These are phyloP conservation scores for Penicillium sp. DNA, from an alignment of 2,329 filamentous ascomycete genomes.

Conservation along the genomic window DNA sequence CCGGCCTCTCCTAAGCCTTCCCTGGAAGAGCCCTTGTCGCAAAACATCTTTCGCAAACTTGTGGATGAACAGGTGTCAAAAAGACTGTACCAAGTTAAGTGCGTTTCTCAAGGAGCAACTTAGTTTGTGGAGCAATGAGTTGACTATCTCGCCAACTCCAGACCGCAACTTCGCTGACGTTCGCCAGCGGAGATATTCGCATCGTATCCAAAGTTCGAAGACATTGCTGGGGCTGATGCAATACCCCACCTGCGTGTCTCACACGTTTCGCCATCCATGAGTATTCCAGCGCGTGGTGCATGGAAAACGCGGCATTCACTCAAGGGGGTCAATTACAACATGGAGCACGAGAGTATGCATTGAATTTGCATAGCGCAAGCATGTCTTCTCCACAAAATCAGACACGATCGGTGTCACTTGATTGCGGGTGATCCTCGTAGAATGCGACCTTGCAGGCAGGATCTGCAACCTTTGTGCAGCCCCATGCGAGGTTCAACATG, in stretches of 20 bases:
- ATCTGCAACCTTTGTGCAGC: conserved; percentile 15
- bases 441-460: conserved; percentile 18
- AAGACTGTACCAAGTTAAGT: too few relatives aligned
- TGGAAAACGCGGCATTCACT: conserved; percentile 3
- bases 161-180: conserved; percentile 17
- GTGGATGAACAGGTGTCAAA: background rate
- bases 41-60: conserved; percentile 1
- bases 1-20: conserved; percentile 1
- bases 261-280: conserved; percentile 18
- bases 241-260: conserved; percentile 18
- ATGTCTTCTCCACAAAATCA: background rate
- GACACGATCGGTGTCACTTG: background rate
- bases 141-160: background rate
- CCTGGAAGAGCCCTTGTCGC: conserved; percentile 1
- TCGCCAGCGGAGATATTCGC: background rate
- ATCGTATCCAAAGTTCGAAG: background rate
- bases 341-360: background rate
- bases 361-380: conserved; percentile 3
- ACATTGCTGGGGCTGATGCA: background rate
- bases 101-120: background rate
- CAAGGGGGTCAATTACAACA: conserved; percentile 4
- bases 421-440: conserved; percentile 10
- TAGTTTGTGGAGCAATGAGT: background rate
- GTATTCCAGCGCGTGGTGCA: conserved; percentile 10
- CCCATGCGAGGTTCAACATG: conserved; percentile 22